A percentile compares a stretch with the other conserved stretches of the same genome.
These are phyloP conservation scores for Vitis amurensis DNA, from an alignment of 164 flowering plant species.

Conservation along the genomic window DNA sequence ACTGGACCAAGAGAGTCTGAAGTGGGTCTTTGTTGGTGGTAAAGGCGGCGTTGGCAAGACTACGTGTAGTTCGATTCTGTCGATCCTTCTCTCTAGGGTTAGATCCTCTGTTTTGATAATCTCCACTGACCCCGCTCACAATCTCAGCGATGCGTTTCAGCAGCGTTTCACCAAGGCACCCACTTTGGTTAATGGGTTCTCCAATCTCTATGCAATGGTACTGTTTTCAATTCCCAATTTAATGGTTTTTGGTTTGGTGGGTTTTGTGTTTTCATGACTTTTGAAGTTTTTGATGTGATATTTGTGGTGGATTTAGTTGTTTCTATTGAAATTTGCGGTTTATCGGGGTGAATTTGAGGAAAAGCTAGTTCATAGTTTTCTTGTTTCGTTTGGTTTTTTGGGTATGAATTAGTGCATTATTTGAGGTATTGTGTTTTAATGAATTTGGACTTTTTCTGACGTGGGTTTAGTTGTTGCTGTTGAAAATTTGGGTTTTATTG, in stretches of 20 bases:
- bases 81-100: conserved; percentile 67
- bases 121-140: conserved; percentile 97
- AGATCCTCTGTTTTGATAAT: conserved; percentile 82
- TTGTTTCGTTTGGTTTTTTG: neutral
- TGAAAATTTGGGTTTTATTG: neutral
- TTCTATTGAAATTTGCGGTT: too few relatives aligned
- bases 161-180: conserved; percentile 86
- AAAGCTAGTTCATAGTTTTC: neutral
- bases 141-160: conserved; percentile 93
- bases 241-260: neutral
- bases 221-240: neutral
- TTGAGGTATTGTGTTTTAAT: neutral
- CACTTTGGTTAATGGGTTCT: conserved; percentile 81
- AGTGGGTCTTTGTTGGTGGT: conserved; percentile 97
- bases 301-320: neutral
- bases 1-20: conserved; percentile 74
- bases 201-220: conserved; percentile 93
- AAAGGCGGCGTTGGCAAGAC: conserved; percentile 99
- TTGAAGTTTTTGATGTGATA: neutral
- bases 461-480: neutral
- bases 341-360: too few relatives aligned
- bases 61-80: conserved; percentile 81
- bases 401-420: neutral
- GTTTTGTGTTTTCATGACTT: neutral
- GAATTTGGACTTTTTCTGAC: conserved; percentile 1